phyloP scores from a whole-genome alignment of 1,284 basidiomycete species.

The Ganoderma resinaceum region DNA sequence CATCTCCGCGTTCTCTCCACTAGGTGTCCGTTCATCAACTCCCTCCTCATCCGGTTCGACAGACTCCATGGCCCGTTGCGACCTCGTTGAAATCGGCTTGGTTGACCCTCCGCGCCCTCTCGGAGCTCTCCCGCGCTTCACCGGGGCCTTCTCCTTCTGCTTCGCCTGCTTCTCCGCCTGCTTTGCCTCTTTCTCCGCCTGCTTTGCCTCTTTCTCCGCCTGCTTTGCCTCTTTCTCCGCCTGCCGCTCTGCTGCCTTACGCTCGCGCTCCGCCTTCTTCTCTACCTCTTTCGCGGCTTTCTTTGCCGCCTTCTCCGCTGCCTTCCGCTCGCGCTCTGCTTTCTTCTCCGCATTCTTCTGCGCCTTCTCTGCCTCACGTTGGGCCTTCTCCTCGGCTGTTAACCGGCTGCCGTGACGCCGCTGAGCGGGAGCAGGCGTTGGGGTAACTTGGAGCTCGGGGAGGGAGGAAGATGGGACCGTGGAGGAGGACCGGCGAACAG shows the following conservation, averaged over 20 bases:
- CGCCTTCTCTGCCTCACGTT: conserved; percentile 36
- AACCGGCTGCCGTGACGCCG: conserved; percentile 36
- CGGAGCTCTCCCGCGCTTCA: conserved; percentile 18
- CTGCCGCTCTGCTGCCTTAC: conserved; percentile 29
- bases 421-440: conserved; percentile 16
- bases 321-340: conserved; percentile 30
- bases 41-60: conserved; percentile 14
- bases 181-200: conserved; percentile 30
- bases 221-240: conserved; percentile 31
- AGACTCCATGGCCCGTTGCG: conserved; percentile 6
- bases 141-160: conserved; percentile 27
- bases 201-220: conserved; percentile 29
- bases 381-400: conserved; percentile 40
- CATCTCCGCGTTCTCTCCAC: neutral
- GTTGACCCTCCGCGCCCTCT: conserved; percentile 13
- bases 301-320: conserved; percentile 35
- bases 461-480: conserved; percentile 10
- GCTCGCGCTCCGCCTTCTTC: conserved; percentile 36
- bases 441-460: conserved; percentile 13
- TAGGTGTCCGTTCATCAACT: neutral
- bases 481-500: conserved; percentile 11
- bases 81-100: conserved; percentile 22
- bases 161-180: conserved; percentile 30
- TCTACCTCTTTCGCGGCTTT: conserved; percentile 33
- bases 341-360: conserved; percentile 36